Evolutionary conservation across 352 stramenopile genomes (phyloP), one percentile per base, ranked within the genome.

Genomic region (Globisporangium irregulare): DNA sequence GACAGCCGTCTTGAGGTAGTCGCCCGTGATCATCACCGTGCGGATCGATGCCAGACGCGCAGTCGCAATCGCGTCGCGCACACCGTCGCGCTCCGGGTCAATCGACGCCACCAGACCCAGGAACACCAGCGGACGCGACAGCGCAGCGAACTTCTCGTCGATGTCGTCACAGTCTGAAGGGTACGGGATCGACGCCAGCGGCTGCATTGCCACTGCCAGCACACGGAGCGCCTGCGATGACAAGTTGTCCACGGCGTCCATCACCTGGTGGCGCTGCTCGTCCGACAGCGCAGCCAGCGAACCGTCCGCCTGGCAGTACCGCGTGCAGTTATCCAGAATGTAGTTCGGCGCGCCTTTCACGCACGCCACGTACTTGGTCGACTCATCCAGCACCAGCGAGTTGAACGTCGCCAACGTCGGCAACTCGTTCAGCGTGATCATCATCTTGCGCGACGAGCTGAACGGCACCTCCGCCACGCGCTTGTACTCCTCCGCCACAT

Each of bases 1-100:
- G 4, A 96, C 61, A 5, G 93, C 94, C 15, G 94, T 98, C 71
- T 97, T 92, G 57, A 97, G 78, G 29, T 91, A 87, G 77, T 98
- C 94, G 32, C 92, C 92, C 5, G 92, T 98, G 27, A 97, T 81
- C 88, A 98, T 97, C 25, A 90, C 73, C 0, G 78, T 86, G 25
- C 73, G 75, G 22, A 86, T 76, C 20, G 66, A 78, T 12, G 73
- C 68, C 41, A 51, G 59, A 8, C 70, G 72, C 12, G 75, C 73
- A 20, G 57, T 75, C 2, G 41, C 46, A 27, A 86, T 74, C 18
- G 78, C 77, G n/a, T 78, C 66, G 6, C 51, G 54, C 1, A 86
- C 76, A 3, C 78, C 78, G 25, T 73, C 59, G 12, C 78, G 74
- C 15, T 73, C 65, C 2, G 75, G 75, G 46, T 84, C 78, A 64